Base-by-base conservation (phyloP, 1,139 yeast species). In the Kazachstania sp. region DNA sequence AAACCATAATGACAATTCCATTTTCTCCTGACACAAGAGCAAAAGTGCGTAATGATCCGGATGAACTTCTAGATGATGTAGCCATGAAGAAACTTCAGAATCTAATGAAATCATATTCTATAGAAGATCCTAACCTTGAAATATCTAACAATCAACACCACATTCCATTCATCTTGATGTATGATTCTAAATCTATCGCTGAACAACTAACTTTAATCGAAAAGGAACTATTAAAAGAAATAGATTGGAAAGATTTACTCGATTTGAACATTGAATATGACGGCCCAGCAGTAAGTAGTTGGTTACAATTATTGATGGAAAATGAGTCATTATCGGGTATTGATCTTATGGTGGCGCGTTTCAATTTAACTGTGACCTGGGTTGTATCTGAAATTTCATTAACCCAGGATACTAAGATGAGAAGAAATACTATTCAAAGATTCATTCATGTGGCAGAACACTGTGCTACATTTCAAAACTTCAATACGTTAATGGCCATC, bases 341-440 rank as follows among this genome's bases (percentile, higher is more conserved):
- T 30, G 87, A 86, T 56, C 68, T 90, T 45, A 92, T 87, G n/a
- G 82, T 88, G 46, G 77, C 95, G 0, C 73, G 98, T 54, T 92
- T 90, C 70, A 88, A 90, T 60, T 70, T 92, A 47, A 83, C 86
- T 74, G 87, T 86, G 7, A 86, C 86, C 61, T 92, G 98, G 98
- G 81, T 88, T 43, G 81, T 86, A 39, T 86, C 96, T 1, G 96
- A 92, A 66, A 77, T 92, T 46, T 65, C 87, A 15, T 69, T 92
- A 51, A 86, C 96, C 8, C 73, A 73, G 48, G 71, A 73, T 38
- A 69, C 75, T 37, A 70, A 69, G 12, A 80, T 84, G 57, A 72
- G 92, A 53, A 79, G 79, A 39, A 74, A 77, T 47, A 75, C 90
- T 1, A 77, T 90, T 15, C 80, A 88, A 19, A 71, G 94, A 55